Base-by-base conservation (phyloP, 768 basidiomycete species). In the Leccinum boreale region DNA sequence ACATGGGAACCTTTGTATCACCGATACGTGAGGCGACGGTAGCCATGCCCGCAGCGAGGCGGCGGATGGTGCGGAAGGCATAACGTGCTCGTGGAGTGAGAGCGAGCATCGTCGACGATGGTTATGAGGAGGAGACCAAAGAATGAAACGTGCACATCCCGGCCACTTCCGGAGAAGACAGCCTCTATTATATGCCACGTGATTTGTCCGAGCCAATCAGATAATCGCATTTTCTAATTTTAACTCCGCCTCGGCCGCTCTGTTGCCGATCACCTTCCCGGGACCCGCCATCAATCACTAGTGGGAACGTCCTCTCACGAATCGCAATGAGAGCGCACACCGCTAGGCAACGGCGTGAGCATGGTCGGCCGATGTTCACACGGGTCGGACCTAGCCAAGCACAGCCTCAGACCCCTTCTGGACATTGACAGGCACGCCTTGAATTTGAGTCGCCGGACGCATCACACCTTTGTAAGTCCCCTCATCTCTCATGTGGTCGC, bases 1-100 rank as follows among this genome's bases (percentile, higher is more conserved):
- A 92, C 90, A 94, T 93, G 64, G 89, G 76, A 56, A 94, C 92
- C 77, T 92, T 92, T 58, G 88, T 92, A 72, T 92, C 90, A 58
- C 92, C 92, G 65, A 94, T 94, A 66, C 89, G 81, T 48, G 86
- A 80, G 6, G 84, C 79, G 69, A 80, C 87, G 66, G 90, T 92
- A 70, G 92, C 92, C 87, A 94, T 87, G 39, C 88, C 88, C 53
- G 81, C 81, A 58, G 80, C 80, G 64, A 80, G 39, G 53, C 81
- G 81, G 74, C 79, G 78, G 62, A 83, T 65, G 31, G 77, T 75
- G 65, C 82, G 81, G 65, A 84, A 66, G 33, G 79, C 83, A 73
- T 77, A 72, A 49, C 81, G 80, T 59, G 83, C 78, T 74, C 79
- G 76, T 60, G 77, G 76, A 49, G 83, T 75, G 71, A 85, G 71